Evolutionary conservation across 1,139 yeast species (phyloP), one percentile per base, ranked within the genome.

Genomic region (Scheffersomyces titani): DNA sequence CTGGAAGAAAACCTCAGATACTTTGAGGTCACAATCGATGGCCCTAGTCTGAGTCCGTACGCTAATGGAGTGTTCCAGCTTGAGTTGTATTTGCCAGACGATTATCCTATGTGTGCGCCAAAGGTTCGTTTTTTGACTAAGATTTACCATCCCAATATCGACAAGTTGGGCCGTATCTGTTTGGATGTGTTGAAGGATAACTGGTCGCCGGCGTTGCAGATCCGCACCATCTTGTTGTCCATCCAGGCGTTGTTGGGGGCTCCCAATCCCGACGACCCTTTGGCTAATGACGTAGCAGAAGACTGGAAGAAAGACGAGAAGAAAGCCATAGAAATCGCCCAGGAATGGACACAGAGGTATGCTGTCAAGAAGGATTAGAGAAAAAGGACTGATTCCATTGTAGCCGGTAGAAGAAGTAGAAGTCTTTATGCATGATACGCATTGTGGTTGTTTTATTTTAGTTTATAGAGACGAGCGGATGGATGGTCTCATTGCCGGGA

Each of bases 201-300:
- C 74, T 94, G 99, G 99, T 90, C 97, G n/a, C 99, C 99, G 7
- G 99, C 99, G 0, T 80, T 93, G 60, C 98, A 94, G 71, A 94
- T 94, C 63, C 83, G 98, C 71, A 96, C 99, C n/a, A 90, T 94
- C 48, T 78, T 94, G 63, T 80, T 96, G 58, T 90, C 97, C 19
- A 90, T 94, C 60, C 99, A 96, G 73, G 98, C 99, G 0, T 78
- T 94, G 57, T 78, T 94, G 55, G 97, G 97, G 1, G 93, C 97
- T 3, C 99, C 99, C 9, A 96, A 94, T 67, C 99, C 99, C 2
- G 97, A 94, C 71, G 99, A 94, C 74, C 99, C 99, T 1, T 81
- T 96, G 62, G 98, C 98, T 44, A 94, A 94, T 68, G 99, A 94
- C 65, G 99, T 94, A 49, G 99, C 99, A 3, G 93, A 92, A 64